These are phyloP conservation scores for Cruciata laevipes DNA, from an alignment of 257 asterid genomes.

Conservation along the genomic window DNA sequence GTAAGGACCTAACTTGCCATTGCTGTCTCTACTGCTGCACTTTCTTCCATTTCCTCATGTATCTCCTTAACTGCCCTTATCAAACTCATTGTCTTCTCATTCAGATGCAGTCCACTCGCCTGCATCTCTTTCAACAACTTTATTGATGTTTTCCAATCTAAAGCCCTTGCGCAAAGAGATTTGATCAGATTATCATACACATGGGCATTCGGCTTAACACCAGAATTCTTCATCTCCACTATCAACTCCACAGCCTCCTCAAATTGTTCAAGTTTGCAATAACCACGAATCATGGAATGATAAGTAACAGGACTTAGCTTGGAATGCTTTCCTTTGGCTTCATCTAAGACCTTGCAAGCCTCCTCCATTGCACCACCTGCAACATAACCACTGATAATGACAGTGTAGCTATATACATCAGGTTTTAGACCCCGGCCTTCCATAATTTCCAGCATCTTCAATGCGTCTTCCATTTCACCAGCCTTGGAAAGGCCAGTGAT, in stretches of 20 bases:
- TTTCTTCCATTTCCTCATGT: constrained; percentile 35
- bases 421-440: constrained; percentile 46
- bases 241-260: constrained; percentile 23
- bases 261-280: background rate
- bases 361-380: constrained; percentile 60
- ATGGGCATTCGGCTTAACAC: background rate
- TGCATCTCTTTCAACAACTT: constrained; percentile 63
- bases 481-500: constrained; percentile 59
- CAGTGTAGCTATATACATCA: constrained; percentile 54
- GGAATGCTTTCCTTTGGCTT: constrained; percentile 60
- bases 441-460: constrained; percentile 40
- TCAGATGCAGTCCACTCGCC: constrained; percentile 50
- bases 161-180: constrained; percentile 51
- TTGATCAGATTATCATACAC: background rate
- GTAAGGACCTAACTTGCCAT: constrained; percentile 1
- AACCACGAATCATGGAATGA: constrained; percentile 64
- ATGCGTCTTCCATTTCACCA: constrained; percentile 60
- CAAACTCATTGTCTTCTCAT: constrained; percentile 63
- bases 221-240: constrained; percentile 65
- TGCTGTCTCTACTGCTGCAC: constrained; percentile 17
- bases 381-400: constrained; percentile 61
- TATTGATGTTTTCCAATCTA: constrained; percentile 77
- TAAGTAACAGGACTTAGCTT: constrained; percentile 56
- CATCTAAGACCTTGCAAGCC: constrained; percentile 58
- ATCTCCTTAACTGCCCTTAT: constrained; percentile 76